phyloP scores from a whole-genome alignment of 129 eudicot species.

The Tagetes patula region DNA sequence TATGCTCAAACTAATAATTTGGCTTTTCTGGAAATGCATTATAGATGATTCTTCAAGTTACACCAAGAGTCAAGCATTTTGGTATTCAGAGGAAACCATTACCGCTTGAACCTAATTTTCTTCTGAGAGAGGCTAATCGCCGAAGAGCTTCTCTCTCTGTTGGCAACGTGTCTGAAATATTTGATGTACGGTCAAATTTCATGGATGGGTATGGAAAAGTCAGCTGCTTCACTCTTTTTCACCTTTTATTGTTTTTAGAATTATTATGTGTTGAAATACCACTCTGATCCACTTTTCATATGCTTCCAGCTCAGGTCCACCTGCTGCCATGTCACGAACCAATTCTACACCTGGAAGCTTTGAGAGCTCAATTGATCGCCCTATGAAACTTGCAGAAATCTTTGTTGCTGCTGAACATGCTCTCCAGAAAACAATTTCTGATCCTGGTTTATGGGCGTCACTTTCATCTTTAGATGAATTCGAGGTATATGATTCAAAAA shows the following conservation, averaged over 20 bases:
- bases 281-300: conserved; percentile 33
- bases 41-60: conserved; percentile 82
- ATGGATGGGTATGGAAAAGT: conserved; percentile 58
- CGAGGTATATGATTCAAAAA: conserved; percentile 53
- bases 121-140: conserved; percentile 94
- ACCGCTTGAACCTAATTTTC: conserved; percentile 87
- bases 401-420: conserved; percentile 96
- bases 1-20: background rate
- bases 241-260: background rate
- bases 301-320: conserved; percentile 64
- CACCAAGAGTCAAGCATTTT: conserved; percentile 70
- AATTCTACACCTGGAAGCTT: conserved; percentile 89
- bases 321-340: conserved; percentile 71
- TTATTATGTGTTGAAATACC: conserved; percentile 4
- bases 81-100: conserved; percentile 87
- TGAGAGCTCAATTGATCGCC: conserved; percentile 81
- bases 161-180: conserved; percentile 79
- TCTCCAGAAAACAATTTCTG: conserved; percentile 68
- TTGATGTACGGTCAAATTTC: conserved; percentile 64
- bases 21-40: conserved; percentile 12
- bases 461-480: conserved; percentile 73
- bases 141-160: conserved; percentile 97
- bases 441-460: conserved; percentile 63
- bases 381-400: conserved; percentile 93
- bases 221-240: background rate